Evolutionary conservation across 1,284 basidiomycete genomes (phyloP).

Genomic region (Leccinum variabile): DNA sequence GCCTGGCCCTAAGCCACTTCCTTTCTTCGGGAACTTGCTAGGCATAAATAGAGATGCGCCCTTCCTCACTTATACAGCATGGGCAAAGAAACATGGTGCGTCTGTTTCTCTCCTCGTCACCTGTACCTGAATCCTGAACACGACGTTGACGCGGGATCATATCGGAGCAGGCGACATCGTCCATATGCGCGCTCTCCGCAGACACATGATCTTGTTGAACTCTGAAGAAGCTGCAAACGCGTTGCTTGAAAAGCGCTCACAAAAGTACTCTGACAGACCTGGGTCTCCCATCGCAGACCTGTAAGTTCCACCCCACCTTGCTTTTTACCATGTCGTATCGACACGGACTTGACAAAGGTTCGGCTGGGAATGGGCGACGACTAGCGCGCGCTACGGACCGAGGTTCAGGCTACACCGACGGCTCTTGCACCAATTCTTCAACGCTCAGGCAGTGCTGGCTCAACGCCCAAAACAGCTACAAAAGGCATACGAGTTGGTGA

Average conservation of each 20-base stretch:
- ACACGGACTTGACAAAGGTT: neutral
- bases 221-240: neutral
- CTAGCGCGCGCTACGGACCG: neutral
- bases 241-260: neutral
- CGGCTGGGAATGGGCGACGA: neutral
- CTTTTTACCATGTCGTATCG: neutral
- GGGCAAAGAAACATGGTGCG: conserved; percentile 3
- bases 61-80: conserved; percentile 3
- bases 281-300: neutral
- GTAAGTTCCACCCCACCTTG: neutral
- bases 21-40: conserved; percentile 1
- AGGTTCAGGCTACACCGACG: neutral
- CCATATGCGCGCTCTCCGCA: neutral
- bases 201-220: neutral
- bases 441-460: neutral
- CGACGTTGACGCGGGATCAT: neutral
- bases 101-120: neutral
- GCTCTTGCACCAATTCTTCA: neutral
- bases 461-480: neutral
- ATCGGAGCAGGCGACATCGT: neutral
- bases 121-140: neutral
- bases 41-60: neutral
- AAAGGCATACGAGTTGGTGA: neutral
- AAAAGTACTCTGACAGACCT: neutral
- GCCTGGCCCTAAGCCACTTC: conserved; percentile 1